Percentiles rank a stretch among this genome's conserved stretches.
phyloP scores from a whole-genome alignment of 805 yeast species.

The Teunomyces barrocoloradensis region DNA sequence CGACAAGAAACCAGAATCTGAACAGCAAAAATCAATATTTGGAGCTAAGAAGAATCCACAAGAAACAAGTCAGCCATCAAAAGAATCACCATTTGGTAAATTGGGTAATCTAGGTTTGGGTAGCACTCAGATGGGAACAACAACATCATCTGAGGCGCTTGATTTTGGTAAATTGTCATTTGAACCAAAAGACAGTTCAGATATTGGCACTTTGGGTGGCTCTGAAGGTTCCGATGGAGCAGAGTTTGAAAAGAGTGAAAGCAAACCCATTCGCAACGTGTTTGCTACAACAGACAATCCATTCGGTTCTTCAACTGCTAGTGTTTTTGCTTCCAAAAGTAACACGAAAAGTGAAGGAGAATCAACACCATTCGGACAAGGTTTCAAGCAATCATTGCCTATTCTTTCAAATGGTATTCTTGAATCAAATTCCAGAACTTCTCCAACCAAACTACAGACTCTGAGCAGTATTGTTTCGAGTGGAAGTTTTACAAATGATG shows the following conservation, averaged over 20 bases:
- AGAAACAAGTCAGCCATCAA: background rate
- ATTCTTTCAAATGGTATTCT: background rate
- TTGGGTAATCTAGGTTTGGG: conserved; percentile 4
- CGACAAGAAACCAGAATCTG: no score
- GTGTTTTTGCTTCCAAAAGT: background rate
- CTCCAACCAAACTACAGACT: background rate
- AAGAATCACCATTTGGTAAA: conserved; percentile 14
- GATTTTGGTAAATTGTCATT: background rate
- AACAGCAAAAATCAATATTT: conserved; percentile 14
- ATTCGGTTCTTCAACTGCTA: background rate
- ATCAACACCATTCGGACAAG: background rate
- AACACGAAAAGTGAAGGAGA: background rate
- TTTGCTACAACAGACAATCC: background rate
- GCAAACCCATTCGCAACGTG: background rate
- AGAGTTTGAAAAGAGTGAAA: background rate
- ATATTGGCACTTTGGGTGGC: background rate
- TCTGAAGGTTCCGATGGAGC: background rate
- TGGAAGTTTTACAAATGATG: background rate
- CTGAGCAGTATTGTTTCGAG: background rate
- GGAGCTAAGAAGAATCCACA: conserved; percentile 6
- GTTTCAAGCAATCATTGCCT: background rate
- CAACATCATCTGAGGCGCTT: background rate
- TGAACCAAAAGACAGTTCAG: background rate
- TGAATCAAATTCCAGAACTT: background rate
- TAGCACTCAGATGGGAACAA: background rate